Base-by-base conservation (phyloP, 108 stramenopile genomes). In the Cyclotella atomus region DNA sequence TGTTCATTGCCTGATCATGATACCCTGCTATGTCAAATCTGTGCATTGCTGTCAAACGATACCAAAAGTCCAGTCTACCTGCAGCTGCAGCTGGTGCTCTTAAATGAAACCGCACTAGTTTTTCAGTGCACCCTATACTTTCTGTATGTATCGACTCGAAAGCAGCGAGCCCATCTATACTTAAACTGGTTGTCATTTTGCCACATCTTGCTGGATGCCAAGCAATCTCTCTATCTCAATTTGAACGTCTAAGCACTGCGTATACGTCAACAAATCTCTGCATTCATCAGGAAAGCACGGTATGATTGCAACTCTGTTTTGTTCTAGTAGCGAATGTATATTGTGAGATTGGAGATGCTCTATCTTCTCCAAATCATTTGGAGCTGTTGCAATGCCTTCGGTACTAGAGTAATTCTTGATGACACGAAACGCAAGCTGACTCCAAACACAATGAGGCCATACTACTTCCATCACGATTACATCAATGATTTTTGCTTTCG, bases 361-460 rank as follows among this genome's bases (percentile, higher is more conserved):
- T 23, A 0, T 21, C 15, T 24, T 38, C 24, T 55, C 38, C 35
- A 3, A 1, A 35, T 16, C 9, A 29, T 10, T 29, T 15, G 8
- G 8, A 23, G 23, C 10, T 27, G 14, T 57, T 5, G 46, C 8
- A n/a, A 27, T 1, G 33, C 14, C 34, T 16, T 56, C 27, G 2
- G 14, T 7, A 35, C 56, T 21, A 28, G 54, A 6, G 2, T 12
- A 59, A 23, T 25, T 50, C n/a, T 59, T 68, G 6, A 65, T 10
- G 4, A 70, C 69, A 8, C 81, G 81, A 64, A 82, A 82, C 34
- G 50, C 81, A 14, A 82, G 55, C 17, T 75, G 73, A 46, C 62
- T 82, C 73, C 81, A 82, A 16, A 75, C 73, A 45, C 81, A 71
- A 61, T 82, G 81, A 10, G 81, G 73, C 70, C 73, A 82, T 24